Evolutionary conservation across 192 early-diverging fungal genomes (phyloP).

Genomic region (Spizellomyces sp.): DNA sequence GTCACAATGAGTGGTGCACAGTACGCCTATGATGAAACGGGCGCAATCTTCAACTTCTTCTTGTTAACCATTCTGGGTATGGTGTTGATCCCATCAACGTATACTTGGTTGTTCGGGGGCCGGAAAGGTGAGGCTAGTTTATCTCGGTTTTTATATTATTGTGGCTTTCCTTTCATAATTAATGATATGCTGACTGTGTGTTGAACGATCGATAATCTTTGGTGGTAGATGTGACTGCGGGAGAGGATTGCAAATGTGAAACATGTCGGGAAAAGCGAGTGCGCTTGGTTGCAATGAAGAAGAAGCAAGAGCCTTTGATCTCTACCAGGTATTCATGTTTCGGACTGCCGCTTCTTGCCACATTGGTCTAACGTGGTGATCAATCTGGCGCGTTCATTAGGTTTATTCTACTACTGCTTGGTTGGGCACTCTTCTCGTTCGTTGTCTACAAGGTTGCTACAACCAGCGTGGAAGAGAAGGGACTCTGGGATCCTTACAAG

Average conservation of each 20-base stretch:
- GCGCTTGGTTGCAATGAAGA: constrained; percentile 29
- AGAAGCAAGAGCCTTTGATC: constrained; percentile 38
- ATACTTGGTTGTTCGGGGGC: constrained; percentile 20
- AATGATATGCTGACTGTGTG: not conserved
- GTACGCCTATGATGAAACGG: constrained; percentile 94
- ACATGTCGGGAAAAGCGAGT: constrained; percentile 20
- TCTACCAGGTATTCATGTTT: constrained; percentile 16
- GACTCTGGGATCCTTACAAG: constrained; percentile 92
- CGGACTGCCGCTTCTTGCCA: too few relatives aligned
- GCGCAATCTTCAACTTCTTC: constrained; percentile 95
- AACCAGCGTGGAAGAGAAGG: constrained; percentile 64
- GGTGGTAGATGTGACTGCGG: not conserved
- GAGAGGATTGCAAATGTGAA: constrained; percentile 27
- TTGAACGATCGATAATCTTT: not conserved
- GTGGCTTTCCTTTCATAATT: not conserved
- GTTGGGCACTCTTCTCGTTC: constrained; percentile 71
- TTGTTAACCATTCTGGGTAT: constrained; percentile 81
- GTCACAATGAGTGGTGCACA: not conserved
- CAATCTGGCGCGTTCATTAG: constrained; percentile 10
- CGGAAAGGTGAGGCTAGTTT: constrained; percentile 9
- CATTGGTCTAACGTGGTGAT: not conserved
- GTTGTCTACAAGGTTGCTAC: constrained; percentile 65
- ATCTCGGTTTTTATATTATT: not conserved
- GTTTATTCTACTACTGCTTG: constrained; percentile 47
- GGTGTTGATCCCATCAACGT: constrained; percentile 76